phyloP scores from a whole-genome alignment of 768 basidiomycete species.

The Auriscalpium vulgare region DNA sequence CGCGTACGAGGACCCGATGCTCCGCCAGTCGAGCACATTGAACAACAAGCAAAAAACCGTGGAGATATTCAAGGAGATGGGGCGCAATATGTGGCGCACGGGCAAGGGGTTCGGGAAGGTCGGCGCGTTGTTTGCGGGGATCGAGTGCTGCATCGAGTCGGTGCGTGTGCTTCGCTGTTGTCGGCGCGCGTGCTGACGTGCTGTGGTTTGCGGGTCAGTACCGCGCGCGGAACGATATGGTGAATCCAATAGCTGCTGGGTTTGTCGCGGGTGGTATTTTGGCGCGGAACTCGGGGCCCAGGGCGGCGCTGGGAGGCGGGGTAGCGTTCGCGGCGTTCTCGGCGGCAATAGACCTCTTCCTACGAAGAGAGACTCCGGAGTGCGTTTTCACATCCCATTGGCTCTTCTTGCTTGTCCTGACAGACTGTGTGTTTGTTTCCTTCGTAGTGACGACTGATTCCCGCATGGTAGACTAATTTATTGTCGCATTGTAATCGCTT shows the following conservation, averaged over 20 bases:
- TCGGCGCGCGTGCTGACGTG: background rate
- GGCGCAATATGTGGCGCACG: constrained; percentile 79
- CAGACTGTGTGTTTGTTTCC: constrained; percentile 1
- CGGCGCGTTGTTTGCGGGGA: constrained; percentile 88
- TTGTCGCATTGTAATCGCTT: background rate
- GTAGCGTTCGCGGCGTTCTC: constrained; percentile 92
- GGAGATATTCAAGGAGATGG: constrained; percentile 90
- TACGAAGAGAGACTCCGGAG: constrained; percentile 78
- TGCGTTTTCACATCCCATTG: constrained; percentile 26
- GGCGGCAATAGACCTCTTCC: constrained; percentile 78
- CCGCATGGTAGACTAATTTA: background rate
- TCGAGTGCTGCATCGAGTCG: constrained; percentile 92
- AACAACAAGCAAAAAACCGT: constrained; percentile 71
- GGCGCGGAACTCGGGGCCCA: constrained; percentile 81
- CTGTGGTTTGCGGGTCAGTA: constrained; percentile 44
- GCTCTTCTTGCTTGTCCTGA: background rate
- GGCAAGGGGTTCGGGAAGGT: constrained; percentile 94
- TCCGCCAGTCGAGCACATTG: constrained; percentile 54
- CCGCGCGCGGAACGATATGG: constrained; percentile 92
- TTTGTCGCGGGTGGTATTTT: constrained; percentile 85
- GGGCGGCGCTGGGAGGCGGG: constrained; percentile 81
- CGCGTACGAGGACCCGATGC: constrained; percentile 87
- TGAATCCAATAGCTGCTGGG: constrained; percentile 82
- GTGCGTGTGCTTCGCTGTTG: constrained; percentile 40
- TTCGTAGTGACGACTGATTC: constrained; percentile 8